A percentile compares a stretch with the other conserved stretches of the same genome.
These are phyloP conservation scores for Zygotorulaspora sp. DNA, from an alignment of 805 yeast genomes.

Conservation along the genomic window DNA sequence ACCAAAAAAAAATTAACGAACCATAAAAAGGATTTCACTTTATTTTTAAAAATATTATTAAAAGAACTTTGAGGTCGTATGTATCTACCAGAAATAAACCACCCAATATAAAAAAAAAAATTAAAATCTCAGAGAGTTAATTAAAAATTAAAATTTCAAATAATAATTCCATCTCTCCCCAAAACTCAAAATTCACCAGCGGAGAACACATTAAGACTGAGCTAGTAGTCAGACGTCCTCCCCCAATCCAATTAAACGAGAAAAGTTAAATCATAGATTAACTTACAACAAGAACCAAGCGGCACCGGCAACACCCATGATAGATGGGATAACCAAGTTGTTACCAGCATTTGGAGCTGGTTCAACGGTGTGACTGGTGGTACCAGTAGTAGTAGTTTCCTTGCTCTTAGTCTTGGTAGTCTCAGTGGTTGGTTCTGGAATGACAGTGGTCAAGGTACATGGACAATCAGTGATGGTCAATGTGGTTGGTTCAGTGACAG, in stretches of 20 bases:
- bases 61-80: not conserved
- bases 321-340: slow-evolving; percentile 12
- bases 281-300: slow-evolving; percentile 13
- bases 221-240: too few relatives aligned
- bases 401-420: slow-evolving; percentile 2
- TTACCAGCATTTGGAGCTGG: slow-evolving; percentile 21
- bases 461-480: slow-evolving; percentile 83
- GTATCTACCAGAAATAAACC: not conserved
- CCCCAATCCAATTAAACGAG: too few relatives aligned
- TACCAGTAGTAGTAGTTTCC: slow-evolving; percentile 2
- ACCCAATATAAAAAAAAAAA: not conserved
- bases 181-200: too few relatives aligned
- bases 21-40: too few relatives aligned
- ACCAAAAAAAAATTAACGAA: slow-evolving; percentile 6
- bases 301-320: slow-evolving; percentile 15
- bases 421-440: slow-evolving; percentile 27
- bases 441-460: slow-evolving; percentile 47
- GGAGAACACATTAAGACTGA: too few relatives aligned
- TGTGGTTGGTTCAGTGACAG: slow-evolving; percentile 75
- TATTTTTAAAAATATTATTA: not conserved
- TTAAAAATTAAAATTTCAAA: not conserved
- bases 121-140: too few relatives aligned
- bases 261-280: too few relatives aligned
- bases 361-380: slow-evolving; percentile 3
- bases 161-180: too few relatives aligned